A percentile compares a stretch with the other conserved stretches of the same genome.
Conservation (phyloP, 2,329 filamentous ascomycete species). For the Cladosporium austrohemisphaericum region DNA sequence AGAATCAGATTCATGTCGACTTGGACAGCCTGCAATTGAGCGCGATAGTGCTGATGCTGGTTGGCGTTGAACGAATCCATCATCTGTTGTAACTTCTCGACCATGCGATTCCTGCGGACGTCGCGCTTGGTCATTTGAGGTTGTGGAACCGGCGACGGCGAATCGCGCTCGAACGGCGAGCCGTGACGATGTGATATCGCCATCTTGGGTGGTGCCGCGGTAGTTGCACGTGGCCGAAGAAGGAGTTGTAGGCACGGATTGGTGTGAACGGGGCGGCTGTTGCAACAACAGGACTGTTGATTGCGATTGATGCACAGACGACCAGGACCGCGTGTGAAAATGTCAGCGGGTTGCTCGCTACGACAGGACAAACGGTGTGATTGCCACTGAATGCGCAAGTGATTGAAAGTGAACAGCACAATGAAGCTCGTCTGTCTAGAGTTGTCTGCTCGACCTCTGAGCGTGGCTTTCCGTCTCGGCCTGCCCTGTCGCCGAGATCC, state of each 20-base stretch:
- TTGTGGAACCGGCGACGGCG: conserved; percentile 43
- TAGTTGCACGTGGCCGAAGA: background rate
- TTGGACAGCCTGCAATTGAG: conserved; percentile 88
- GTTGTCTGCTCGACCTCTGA: conserved; percentile 4
- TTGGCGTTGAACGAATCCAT: conserved; percentile 75
- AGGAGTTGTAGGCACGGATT: background rate
- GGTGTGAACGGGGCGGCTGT: background rate
- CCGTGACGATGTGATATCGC: conserved; percentile 5
- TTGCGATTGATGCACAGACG: too few relatives aligned
- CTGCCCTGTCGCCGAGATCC: conserved; percentile 6
- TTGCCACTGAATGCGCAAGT: too few relatives aligned
- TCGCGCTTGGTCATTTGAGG: conserved; percentile 72
- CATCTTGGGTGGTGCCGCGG: background rate
- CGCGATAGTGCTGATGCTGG: conserved; percentile 77
- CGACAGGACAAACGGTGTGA: too few relatives aligned
- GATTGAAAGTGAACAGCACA: background rate
- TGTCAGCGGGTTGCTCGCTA: too few relatives aligned
- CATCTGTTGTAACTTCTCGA: conserved; percentile 73
- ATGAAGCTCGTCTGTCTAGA: background rate
- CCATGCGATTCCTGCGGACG: conserved; percentile 78
- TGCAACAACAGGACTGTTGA: too few relatives aligned
- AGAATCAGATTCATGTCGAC: conserved; percentile 83
- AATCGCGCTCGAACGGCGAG: conserved; percentile 15
- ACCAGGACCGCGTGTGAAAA: too few relatives aligned
- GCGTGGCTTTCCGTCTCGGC: conserved; percentile 7